Evolutionary conservation across 208 protist species (phyloP), one percentile per base, ranked within the genome.

Genomic region (Vickermania spadyakhi): DNA sequence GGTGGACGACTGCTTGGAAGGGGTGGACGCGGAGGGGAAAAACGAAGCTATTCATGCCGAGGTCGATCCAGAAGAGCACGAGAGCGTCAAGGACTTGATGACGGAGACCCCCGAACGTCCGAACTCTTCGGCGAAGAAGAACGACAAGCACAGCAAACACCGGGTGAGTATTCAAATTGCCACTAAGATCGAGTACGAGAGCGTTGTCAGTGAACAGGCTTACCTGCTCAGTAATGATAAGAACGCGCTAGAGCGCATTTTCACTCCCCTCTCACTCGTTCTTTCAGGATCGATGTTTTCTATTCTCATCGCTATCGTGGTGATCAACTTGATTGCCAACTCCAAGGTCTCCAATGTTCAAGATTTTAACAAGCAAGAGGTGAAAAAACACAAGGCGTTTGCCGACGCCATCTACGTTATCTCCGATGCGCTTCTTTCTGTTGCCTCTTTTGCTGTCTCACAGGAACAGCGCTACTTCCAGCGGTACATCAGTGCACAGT

Each of bases 381-480:
- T 55, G 11, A 55, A 55, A 7, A 27, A 55, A 23, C 13, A 64
- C 45, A 7, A 45, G 36, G 18, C 36, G 36, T 45, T n/a, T 18
- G 36, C 36, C 36, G 11, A 45, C 11, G 36, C 36, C 36, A 45
- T 45, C 18, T 45, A 45, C 18, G 36, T 45, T 18, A 42, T 56
- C 13, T 26, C 51, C 49, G 23, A 29, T 26, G n/a, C 59, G 5
- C 36, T 63, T 36, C 22, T 68, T 11, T 51, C 53, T 52, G 23
- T 41, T 7, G 64, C 42, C 22, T 58, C 22, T 31, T 72, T 72
- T 29, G 26, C 50, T 14, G 18, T 66, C 2, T 3, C 11, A 3
- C 28, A 31, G 4, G 23, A 58, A 18, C 59, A 56, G 61, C 58
- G 60, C 18, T 66, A 72, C 66, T 72, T 67, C 42, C 29, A 60